These are phyloP conservation scores for Hypomyces perniciosus DNA, from an alignment of 2,329 filamentous ascomycete species.

Conservation along the genomic window DNA sequence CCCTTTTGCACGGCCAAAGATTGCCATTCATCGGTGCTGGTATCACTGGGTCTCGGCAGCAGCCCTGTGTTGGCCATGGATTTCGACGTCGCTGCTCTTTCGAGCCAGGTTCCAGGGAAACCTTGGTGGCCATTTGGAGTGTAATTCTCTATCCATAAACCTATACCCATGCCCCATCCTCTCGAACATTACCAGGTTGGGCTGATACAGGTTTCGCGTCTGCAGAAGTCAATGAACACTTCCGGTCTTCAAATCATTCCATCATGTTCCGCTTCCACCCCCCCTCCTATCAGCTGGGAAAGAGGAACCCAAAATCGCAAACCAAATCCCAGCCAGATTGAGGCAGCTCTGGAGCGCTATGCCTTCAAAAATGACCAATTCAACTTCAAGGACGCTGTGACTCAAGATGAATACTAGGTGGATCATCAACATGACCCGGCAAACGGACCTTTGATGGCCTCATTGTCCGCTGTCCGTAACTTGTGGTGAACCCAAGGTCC, in stretches of 20 bases:
- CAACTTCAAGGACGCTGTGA: constrained; percentile 60
- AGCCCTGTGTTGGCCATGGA: constrained; percentile 76
- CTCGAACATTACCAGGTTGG: too few relatives aligned
- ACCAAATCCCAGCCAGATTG: constrained; percentile 67
- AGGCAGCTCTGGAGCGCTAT: constrained; percentile 69
- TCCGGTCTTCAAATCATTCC: constrained; percentile 79
- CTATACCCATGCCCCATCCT: too few relatives aligned
- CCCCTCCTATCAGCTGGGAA: constrained; percentile 65
- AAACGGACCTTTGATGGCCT: constrained; percentile 72
- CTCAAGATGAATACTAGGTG: constrained; percentile 65
- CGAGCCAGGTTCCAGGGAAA: constrained; percentile 60
- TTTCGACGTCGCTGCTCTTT: constrained; percentile 79
- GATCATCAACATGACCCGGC: constrained; percentile 70
- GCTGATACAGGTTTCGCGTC: too few relatives aligned
- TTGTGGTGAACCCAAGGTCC: constrained; percentile 72
- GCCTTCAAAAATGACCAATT: constrained; percentile 64
- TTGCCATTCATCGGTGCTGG: constrained; percentile 67
- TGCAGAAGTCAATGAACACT: constrained; percentile 70
- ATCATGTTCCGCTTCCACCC: constrained; percentile 87
- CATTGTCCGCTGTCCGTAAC: constrained; percentile 72
- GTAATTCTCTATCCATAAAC: constrained; percentile 33
- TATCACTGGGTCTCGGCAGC: constrained; percentile 73
- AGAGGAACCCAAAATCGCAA: constrained; percentile 67
- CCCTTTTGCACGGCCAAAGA: constrained; percentile 54
- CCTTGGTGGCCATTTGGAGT: constrained; percentile 78